Percentiles rank a stretch among this genome's conserved stretches.
These are phyloP conservation scores for Phaeolepiota aurea DNA, from an alignment of 768 basidiomycete genomes.

Conservation along the genomic window DNA sequence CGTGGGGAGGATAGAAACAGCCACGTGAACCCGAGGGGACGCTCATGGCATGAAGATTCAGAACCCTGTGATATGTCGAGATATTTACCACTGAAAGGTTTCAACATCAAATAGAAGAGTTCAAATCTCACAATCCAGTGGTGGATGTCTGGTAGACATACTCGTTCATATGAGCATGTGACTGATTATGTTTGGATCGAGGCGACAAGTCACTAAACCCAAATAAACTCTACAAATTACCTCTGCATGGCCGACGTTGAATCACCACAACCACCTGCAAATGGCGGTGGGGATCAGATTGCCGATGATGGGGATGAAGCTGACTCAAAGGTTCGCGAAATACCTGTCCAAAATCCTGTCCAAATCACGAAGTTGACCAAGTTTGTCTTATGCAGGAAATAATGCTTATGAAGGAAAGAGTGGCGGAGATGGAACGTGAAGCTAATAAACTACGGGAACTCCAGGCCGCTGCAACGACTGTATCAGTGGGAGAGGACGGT, in stretches of 20 bases:
- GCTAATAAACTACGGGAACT: slow-evolving; percentile 83
- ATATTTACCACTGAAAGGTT: too few relatives aligned
- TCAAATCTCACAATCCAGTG: too few relatives aligned
- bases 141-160: too few relatives aligned
- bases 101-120: too few relatives aligned
- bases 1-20: too few relatives aligned
- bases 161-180: slow-evolving; percentile 1
- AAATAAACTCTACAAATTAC: slow-evolving; percentile 13
- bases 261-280: slow-evolving; percentile 29
- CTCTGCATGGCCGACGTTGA: slow-evolving; percentile 44
- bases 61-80: too few relatives aligned
- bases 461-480: slow-evolving; percentile 63
- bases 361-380: slow-evolving; percentile 3
- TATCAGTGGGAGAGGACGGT: slow-evolving; percentile 34
- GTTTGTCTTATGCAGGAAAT: slow-evolving; percentile 55
- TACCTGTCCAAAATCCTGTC: neutral
- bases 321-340: slow-evolving; percentile 43
- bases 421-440: slow-evolving; percentile 90
- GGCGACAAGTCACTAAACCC: slow-evolving; percentile 7
- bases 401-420: slow-evolving; percentile 82
- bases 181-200: slow-evolving; percentile 6
- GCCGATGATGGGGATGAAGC: slow-evolving; percentile 58
- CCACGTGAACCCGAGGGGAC: too few relatives aligned
- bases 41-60: too few relatives aligned
- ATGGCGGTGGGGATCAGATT: slow-evolving; percentile 23